phyloP scores from a whole-genome alignment of 331 rosid species.

The Spiraea crenata region DNA sequence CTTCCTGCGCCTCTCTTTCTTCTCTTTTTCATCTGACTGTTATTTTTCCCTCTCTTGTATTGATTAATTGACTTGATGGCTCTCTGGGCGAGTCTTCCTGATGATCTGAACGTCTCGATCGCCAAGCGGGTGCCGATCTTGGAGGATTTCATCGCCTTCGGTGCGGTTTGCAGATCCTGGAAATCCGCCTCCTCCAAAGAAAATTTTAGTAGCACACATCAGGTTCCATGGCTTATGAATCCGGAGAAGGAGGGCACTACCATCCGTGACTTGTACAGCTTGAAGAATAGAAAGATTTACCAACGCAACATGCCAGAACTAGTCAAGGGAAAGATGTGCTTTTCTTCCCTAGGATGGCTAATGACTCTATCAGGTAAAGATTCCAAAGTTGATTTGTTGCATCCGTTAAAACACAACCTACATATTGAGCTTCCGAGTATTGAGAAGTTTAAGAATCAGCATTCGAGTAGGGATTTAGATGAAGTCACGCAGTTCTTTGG shows the following conservation, averaged over 20 bases:
- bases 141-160: neutral
- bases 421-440: neutral
- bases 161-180: slow-evolving; percentile 1
- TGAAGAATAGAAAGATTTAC: neutral
- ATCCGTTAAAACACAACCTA: neutral
- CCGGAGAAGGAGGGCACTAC: neutral
- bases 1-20: too few relatives aligned
- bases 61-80: too few relatives aligned
- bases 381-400: neutral
- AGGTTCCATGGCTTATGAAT: slow-evolving; percentile 1
- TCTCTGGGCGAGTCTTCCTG: too few relatives aligned
- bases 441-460: too few relatives aligned
- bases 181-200: neutral
- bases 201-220: neutral
- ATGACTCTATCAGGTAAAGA: too few relatives aligned
- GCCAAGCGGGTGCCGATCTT: neutral
- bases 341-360: neutral
- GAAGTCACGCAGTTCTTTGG: too few relatives aligned
- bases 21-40: too few relatives aligned
- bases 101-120: neutral
- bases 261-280: neutral
- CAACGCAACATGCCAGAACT: neutral
- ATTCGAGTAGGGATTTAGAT: too few relatives aligned
- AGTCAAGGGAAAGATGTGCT: neutral
- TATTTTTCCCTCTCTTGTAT: too few relatives aligned